phyloP scores from a whole-genome alignment of 2,329 filamentous ascomycete genomes.

The Scedosporium aurantiacum region DNA sequence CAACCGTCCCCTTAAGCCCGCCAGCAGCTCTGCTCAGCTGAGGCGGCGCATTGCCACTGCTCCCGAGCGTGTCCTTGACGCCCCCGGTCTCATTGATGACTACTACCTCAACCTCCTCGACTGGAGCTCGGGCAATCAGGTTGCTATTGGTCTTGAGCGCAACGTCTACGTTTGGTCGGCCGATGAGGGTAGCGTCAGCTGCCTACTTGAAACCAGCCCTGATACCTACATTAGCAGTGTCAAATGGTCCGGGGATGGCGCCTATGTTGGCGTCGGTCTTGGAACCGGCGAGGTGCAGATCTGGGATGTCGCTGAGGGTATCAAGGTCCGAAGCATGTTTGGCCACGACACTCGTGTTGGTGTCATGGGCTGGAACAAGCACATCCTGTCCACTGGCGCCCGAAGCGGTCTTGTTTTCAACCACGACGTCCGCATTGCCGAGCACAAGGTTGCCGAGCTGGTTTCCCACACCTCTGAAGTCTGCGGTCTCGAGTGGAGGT shows the following conservation, averaged over 20 bases:
- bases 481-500: conserved; percentile 94
- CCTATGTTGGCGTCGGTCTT: conserved; percentile 90
- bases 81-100: conserved; percentile 90
- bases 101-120: conserved; percentile 98
- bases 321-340: conserved; percentile 96
- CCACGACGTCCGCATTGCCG: conserved; percentile 92
- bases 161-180: conserved; percentile 99
- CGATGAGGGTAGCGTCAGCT: conserved; percentile 80
- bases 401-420: conserved; percentile 94
- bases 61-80: conserved; percentile 91
- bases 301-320: conserved; percentile 92
- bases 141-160: conserved; percentile 92
- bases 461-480: conserved; percentile 96
- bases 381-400: conserved; percentile 87
- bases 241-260: conserved; percentile 96
- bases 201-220: conserved; percentile 72
- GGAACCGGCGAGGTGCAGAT: conserved; percentile 96
- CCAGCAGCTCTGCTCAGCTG: conserved; percentile 69
- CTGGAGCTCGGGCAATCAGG: conserved; percentile 96
- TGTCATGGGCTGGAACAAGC: conserved; percentile 99
- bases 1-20: conserved; percentile 84
- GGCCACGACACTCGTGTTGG: conserved; percentile 94
- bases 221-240: conserved; percentile 98
- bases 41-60: conserved; percentile 87
- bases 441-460: conserved; percentile 97